phyloP scores from a whole-genome alignment of 2,329 filamentous ascomycete species.

The Truncatella angustata region DNA sequence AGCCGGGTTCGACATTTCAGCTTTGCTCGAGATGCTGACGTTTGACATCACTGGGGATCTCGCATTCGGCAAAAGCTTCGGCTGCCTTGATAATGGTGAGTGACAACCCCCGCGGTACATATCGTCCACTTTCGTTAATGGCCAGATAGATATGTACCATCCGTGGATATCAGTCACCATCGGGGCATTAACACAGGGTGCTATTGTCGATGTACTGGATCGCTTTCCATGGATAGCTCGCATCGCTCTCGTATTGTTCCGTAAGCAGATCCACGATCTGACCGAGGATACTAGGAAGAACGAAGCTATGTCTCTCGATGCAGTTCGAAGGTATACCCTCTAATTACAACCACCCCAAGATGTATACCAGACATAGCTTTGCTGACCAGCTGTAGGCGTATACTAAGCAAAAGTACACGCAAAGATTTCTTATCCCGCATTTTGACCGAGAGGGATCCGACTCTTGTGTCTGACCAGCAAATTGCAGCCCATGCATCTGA shows the following conservation, averaged over 20 bases:
- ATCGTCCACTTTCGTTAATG: background rate
- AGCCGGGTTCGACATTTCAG: conserved; percentile 13
- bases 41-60: conserved; percentile 22
- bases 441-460: conserved; percentile 16
- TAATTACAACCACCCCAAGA: too few relatives aligned
- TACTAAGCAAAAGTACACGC: conserved; percentile 11
- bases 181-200: conserved; percentile 15
- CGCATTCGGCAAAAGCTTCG: conserved; percentile 20
- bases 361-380: too few relatives aligned
- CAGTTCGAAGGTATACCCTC: conserved; percentile 15
- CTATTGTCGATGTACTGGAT: conserved; percentile 19
- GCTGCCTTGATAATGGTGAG: conserved; percentile 16
- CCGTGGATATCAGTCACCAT: conserved; percentile 21
- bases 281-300: conserved; percentile 13
- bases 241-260: conserved; percentile 12
- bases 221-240: conserved; percentile 19
- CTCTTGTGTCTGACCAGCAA: conserved; percentile 19
- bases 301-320: conserved; percentile 16
- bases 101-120: background rate
- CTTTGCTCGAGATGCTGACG: conserved; percentile 15
- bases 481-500: conserved; percentile 25
- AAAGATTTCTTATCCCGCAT: conserved; percentile 24
- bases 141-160: conserved; percentile 15
- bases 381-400: conserved; percentile 13
- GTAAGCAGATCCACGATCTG: conserved; percentile 13